Evolutionary conservation across 805 yeast genomes (phyloP), one percentile per base, ranked within the genome.

Genomic region (Myxozyma melibiosi): DNA sequence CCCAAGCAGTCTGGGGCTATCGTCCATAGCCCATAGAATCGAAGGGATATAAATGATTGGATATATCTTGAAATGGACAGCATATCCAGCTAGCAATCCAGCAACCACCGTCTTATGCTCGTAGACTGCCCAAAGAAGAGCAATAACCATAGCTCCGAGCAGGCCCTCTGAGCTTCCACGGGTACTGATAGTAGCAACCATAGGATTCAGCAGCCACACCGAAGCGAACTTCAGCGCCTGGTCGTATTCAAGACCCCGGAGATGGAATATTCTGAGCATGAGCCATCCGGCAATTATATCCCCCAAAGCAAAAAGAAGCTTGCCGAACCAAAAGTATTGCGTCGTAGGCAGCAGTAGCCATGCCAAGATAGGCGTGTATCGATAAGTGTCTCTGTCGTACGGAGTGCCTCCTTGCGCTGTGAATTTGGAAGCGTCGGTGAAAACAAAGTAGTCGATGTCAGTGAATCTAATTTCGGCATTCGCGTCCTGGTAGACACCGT

Each of bases 101-200:
- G 74, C 71, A 24, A 77, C 56, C n/a, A 84, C 67, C 38, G 68
- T 73, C 47, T 65, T 61, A 28, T 65, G 62, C 16, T 51, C 58
- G 65, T 81, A 83, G 0, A 88, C 73, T 0, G 74, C 71, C 73
- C 74, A 74, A 30, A 74, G 66, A 40, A 84, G 73, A 6, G 78
- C 68, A 78, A 90, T 80, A 2, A 90, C 80, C 63, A 92, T 74
- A 31, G 88, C 90, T 1, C 95, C 89, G 44, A 94, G 71, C 0
- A 94, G 78, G 60, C 97, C 90, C 68, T 94, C 99, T 0, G 96
- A 86, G 27, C 94, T 88, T 1, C 99, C 99, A 44, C 99, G 77
- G 0, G 97, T 90, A 63, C 92, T 84, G 47, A 94, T 94, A 0
- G 96, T 90, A 31, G 86, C 82, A 0, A 91, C 98, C 94, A 94